A percentile compares a stretch with the other conserved stretches of the same genome.
Conservation (phyloP, 306 rosid genomes). For the Dryas alaskensis region DNA sequence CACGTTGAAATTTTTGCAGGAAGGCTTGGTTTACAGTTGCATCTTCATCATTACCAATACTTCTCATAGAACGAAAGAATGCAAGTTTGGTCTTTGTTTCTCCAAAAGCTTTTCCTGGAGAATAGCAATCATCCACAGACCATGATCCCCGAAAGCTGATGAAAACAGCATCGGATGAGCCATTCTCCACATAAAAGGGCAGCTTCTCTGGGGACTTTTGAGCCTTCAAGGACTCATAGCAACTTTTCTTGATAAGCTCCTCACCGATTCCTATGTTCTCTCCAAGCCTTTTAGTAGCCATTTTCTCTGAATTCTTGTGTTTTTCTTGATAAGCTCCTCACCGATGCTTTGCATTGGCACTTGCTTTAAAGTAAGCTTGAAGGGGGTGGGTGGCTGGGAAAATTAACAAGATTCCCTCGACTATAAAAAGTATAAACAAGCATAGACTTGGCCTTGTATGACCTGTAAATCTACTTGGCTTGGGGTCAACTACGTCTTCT, state of each 20-base stretch:
- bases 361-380: neutral
- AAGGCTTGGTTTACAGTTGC: constrained; percentile 58
- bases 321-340: too few species aligned
- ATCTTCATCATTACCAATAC: constrained; percentile 54
- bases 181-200: constrained; percentile 19
- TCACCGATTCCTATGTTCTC: constrained; percentile 36
- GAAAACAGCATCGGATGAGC: constrained; percentile 32
- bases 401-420: neutral
- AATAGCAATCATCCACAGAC: constrained; percentile 41
- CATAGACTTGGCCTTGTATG: neutral
- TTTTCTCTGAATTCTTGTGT: constrained; percentile 3
- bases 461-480: neutral
- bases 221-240: constrained; percentile 40
- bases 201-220: constrained; percentile 30
- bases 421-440: neutral
- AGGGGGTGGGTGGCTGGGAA: neutral
- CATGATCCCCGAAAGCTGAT: constrained; percentile 53
- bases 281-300: constrained; percentile 40
- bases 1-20: constrained; percentile 34
- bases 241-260: constrained; percentile 40
- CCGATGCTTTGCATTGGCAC: neutral
- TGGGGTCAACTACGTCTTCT: neutral
- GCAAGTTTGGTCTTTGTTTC: constrained; percentile 34
- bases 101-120: constrained; percentile 38
- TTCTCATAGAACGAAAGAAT: constrained; percentile 55